A percentile compares a stretch with the other conserved stretches of the same genome.
These are phyloP conservation scores for Ceratocystis cubensis DNA, from an alignment of 2,329 filamentous ascomycete genomes.

Conservation along the genomic window DNA sequence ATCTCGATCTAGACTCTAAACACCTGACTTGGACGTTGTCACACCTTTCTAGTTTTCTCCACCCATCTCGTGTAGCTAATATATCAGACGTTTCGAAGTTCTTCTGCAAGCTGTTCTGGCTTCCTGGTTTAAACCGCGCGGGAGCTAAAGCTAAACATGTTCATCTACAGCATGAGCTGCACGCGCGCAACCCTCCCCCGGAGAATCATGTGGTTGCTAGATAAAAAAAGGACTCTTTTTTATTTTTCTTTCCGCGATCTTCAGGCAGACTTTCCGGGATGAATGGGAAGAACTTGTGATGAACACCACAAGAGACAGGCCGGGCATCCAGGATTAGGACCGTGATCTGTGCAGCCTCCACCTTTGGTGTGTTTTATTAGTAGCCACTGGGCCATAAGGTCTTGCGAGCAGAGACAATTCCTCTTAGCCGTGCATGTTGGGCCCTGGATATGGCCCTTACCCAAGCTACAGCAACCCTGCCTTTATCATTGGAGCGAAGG, in stretches of 20 bases:
- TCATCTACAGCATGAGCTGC: not conserved
- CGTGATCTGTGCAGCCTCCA: no score
- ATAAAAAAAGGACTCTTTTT: not conserved
- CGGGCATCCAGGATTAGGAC: not conserved
- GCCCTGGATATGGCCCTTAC: no score
- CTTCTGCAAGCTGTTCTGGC: not conserved
- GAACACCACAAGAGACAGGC: not conserved
- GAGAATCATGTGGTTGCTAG: not conserved
- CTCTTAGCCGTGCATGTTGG: no score
- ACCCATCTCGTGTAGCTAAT: not conserved
- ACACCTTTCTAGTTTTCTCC: not conserved
- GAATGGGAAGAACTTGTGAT: not conserved
- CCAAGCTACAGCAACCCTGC: no score
- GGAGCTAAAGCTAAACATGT: not conserved
- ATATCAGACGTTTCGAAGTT: not conserved
- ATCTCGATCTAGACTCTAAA: not conserved
- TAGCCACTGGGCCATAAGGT: no score
- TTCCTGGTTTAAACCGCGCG: not conserved
- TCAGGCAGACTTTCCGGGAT: not conserved
- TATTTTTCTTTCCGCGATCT: not conserved
- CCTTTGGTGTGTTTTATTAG: no score
- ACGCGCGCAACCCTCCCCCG: not conserved
- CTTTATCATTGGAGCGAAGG: no score
- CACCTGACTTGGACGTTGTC: not conserved
- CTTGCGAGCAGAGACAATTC: no score